A percentile compares a stretch with the other conserved stretches of the same genome.
phyloP scores from a whole-genome alignment of 1,284 basidiomycete species.

The Pseudozyma thailandica region DNA sequence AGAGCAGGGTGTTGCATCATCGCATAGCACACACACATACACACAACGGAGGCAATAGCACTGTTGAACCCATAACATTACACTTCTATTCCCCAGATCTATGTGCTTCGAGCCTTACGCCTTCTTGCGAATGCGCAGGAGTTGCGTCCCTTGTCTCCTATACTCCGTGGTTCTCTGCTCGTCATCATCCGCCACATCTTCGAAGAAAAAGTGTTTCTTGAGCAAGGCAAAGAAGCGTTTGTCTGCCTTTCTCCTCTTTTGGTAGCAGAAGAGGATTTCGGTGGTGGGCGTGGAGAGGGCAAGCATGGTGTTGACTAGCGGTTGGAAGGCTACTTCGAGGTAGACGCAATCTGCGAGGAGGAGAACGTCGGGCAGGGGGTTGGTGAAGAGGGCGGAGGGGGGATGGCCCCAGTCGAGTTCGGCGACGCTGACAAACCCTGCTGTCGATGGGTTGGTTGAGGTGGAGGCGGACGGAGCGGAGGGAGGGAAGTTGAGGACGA shows the following conservation, averaged over 20 bases:
- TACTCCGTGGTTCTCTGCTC: conserved; percentile 42
- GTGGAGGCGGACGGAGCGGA: neutral
- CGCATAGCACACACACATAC: conserved; percentile 7
- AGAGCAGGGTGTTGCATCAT: conserved; percentile 26
- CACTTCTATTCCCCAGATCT: no score
- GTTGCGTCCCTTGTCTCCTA: conserved; percentile 56
- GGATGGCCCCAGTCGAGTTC: conserved; percentile 55
- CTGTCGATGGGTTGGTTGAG: neutral
- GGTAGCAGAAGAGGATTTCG: conserved; percentile 83
- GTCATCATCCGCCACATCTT: conserved; percentile 72
- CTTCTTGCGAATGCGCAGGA: conserved; percentile 29
- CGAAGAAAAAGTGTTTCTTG: conserved; percentile 83
- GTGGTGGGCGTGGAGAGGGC: conserved; percentile 72
- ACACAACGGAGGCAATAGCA: neutral
- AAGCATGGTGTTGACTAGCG: conserved; percentile 82
- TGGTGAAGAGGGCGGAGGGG: conserved; percentile 59
- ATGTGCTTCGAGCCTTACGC: neutral
- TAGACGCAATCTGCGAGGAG: conserved; percentile 83
- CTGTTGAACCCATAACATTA: conserved; percentile 21
- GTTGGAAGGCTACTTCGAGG: conserved; percentile 85
- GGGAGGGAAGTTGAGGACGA: conserved; percentile 44
- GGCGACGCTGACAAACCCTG: conserved; percentile 2
- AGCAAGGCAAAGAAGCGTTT: conserved; percentile 86
- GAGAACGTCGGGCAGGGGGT: conserved; percentile 73
- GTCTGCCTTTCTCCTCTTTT: conserved; percentile 92